These are phyloP conservation scores for Ganoderma resinaceum DNA, from an alignment of 1,284 basidiomycete genomes.

Conservation along the genomic window DNA sequence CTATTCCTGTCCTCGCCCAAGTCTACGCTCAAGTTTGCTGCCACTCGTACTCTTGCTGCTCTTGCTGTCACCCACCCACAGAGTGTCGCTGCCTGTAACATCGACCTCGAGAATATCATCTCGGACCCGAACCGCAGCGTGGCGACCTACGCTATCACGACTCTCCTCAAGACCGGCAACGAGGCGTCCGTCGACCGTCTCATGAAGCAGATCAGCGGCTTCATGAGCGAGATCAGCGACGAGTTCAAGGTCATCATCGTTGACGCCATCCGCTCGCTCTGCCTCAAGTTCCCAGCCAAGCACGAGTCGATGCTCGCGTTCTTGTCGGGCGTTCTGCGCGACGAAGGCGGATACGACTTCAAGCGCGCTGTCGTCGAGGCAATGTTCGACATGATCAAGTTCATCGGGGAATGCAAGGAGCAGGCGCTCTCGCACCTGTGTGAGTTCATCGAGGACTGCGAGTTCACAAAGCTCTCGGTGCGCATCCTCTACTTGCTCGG, in stretches of 20 bases:
- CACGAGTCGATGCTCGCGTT: slow-evolving; percentile 95
- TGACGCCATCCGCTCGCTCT: slow-evolving; percentile 96
- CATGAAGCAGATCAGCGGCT: slow-evolving; percentile 99
- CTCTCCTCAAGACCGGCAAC: slow-evolving; percentile 98
- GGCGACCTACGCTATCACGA: slow-evolving; percentile 99
- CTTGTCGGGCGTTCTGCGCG: slow-evolving; percentile 92
- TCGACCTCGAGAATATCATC: slow-evolving; percentile 98
- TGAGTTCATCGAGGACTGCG: slow-evolving; percentile 99
- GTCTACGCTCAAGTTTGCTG: slow-evolving; percentile 95
- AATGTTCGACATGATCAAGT: slow-evolving; percentile 99
- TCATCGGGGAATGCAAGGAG: slow-evolving; percentile 94
- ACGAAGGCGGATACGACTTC: slow-evolving; percentile 99
- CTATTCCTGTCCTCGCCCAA: slow-evolving; percentile 95
- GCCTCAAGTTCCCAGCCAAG: slow-evolving; percentile 98
- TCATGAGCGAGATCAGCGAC: slow-evolving; percentile 99
- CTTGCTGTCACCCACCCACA: slow-evolving; percentile 86
- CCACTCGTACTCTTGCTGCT: slow-evolving; percentile 93
- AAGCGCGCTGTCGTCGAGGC: slow-evolving; percentile 99
- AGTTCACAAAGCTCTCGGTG: slow-evolving; percentile 99
- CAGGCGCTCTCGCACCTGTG: slow-evolving; percentile 98
- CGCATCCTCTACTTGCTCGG: slow-evolving; percentile 96
- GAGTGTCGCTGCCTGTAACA: slow-evolving; percentile 93
- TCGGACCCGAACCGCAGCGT: slow-evolving; percentile 96
- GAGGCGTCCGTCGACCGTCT: slow-evolving; percentile 98
- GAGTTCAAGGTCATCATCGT: slow-evolving; percentile 99